Evolutionary conservation across 2,329 filamentous ascomycete species (phyloP).

Genomic region (Huntiella moniliformis): DNA sequence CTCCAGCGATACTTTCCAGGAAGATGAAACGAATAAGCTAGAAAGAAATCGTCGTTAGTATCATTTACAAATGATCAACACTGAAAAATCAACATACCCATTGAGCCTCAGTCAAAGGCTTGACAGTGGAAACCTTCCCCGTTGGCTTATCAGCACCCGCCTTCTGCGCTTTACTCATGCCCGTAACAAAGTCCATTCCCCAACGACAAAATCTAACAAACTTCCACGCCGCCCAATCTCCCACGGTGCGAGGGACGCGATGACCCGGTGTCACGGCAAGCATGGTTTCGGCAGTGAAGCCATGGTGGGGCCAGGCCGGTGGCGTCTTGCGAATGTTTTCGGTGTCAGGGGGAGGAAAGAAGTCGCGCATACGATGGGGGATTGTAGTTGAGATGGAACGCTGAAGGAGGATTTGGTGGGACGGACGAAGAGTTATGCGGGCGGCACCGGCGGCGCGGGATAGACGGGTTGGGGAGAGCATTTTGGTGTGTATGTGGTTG

Average conservation of each 20-base stretch:
- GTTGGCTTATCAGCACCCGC: constrained; percentile 38
- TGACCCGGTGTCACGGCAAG: constrained; percentile 54
- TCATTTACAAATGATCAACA: not conserved
- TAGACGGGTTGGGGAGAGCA: constrained; percentile 5
- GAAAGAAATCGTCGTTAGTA: not conserved
- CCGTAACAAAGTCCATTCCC: constrained; percentile 66
- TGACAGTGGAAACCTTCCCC: constrained; percentile 30
- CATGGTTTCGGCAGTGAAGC: constrained; percentile 69
- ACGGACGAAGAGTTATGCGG: constrained; percentile 1
- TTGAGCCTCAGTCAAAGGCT: constrained; percentile 63
- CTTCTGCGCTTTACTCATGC: constrained; percentile 52
- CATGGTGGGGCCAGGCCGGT: constrained; percentile 50
- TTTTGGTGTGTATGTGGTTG: not conserved
- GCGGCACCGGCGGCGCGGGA: constrained; percentile 2
- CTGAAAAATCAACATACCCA: constrained; percentile 35
- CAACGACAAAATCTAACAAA: constrained; percentile 60
- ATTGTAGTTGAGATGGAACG: constrained; percentile 32
- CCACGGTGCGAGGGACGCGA: constrained; percentile 49
- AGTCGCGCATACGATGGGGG: constrained; percentile 29
- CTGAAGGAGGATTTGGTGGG: constrained; percentile 13
- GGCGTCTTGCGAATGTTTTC: constrained; percentile 42
- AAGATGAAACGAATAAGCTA: constrained; percentile 72
- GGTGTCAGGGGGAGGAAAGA: constrained; percentile 44
- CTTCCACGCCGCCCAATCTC: constrained; percentile 62
- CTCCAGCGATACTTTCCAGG: constrained; percentile 82